Evolutionary conservation across 2,329 filamentous ascomycete species (phyloP).

Genomic region (Allantophomopsis lycopodina): DNA sequence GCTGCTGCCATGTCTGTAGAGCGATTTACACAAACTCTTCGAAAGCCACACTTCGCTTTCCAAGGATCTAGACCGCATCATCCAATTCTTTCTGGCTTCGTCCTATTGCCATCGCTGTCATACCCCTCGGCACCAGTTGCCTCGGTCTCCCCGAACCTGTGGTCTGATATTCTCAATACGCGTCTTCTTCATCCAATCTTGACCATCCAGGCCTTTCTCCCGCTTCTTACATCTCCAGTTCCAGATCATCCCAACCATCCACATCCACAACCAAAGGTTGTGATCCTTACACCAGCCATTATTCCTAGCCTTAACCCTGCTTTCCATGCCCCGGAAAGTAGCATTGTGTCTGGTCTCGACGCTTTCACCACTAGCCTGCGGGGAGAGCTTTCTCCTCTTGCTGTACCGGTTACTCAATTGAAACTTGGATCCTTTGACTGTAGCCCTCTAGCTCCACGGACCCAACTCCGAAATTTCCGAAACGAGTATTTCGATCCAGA

Average conservation of each 20-base stretch:
- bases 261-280: conserved; percentile 46
- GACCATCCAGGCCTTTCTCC: conserved; percentile 80
- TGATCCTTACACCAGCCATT: conserved; percentile 69
- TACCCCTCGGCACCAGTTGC: conserved; percentile 77
- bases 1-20: conserved; percentile 37
- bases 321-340: conserved; percentile 75
- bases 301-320: conserved; percentile 68
- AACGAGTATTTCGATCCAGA: conserved; percentile 20
- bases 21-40: conserved; percentile 58
- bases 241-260: conserved; percentile 24
- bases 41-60: conserved; percentile 62
- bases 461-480: conserved; percentile 33
- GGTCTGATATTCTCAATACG: conserved; percentile 84
- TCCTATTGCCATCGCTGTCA: conserved; percentile 70
- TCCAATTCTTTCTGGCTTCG: conserved; percentile 62
- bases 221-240: conserved; percentile 47
- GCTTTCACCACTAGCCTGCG: conserved; percentile 73
- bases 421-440: conserved; percentile 89
- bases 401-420: conserved; percentile 72
- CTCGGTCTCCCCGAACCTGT: conserved; percentile 68
- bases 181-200: conserved; percentile 83
- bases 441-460: conserved; percentile 41
- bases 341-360: conserved; percentile 73
- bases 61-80: conserved; percentile 64
- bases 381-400: conserved; percentile 63